These are phyloP conservation scores for Flaveria sonorensis DNA, from an alignment of 129 eudicot genomes.

Conservation along the genomic window DNA sequence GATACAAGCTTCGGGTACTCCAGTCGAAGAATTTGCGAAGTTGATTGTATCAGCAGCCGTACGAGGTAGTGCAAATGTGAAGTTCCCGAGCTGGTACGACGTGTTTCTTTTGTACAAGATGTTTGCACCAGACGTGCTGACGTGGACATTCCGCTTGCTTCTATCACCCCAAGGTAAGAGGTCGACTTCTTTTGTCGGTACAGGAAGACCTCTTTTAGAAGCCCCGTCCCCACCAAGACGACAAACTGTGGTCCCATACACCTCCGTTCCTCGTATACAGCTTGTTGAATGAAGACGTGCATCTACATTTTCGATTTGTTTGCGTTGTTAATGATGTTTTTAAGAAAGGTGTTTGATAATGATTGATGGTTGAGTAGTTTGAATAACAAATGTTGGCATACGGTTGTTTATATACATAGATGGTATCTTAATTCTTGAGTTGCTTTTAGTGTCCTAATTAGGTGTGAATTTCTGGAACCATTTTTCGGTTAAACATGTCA, in stretches of 20 bases:
- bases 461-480: no score
- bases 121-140: constrained; percentile 75
- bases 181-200: constrained; percentile 63
- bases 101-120: constrained; percentile 77
- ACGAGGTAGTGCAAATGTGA: constrained; percentile 73
- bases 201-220: constrained; percentile 68
- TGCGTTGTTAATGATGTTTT: constrained; percentile 30
- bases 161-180: constrained; percentile 46
- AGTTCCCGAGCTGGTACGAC: constrained; percentile 90
- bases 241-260: constrained; percentile 9
- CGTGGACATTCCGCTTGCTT: constrained; percentile 78
- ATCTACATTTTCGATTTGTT: constrained; percentile 17
- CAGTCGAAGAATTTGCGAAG: constrained; percentile 73
- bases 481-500: no score
- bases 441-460: background rate
- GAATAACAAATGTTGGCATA: background rate
- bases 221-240: constrained; percentile 46
- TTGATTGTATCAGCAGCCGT: constrained; percentile 79
- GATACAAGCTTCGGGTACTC: constrained; percentile 67
- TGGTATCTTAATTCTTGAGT: background rate
- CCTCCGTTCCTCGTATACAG: constrained; percentile 32
- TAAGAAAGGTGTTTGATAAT: constrained; percentile 19
- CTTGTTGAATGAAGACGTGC: constrained; percentile 20
- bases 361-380: constrained; percentile 23
- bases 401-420: background rate